These are phyloP conservation scores for Aspergillus niger DNA, from an alignment of 2,329 filamentous ascomycete genomes.

Conservation along the genomic window DNA sequence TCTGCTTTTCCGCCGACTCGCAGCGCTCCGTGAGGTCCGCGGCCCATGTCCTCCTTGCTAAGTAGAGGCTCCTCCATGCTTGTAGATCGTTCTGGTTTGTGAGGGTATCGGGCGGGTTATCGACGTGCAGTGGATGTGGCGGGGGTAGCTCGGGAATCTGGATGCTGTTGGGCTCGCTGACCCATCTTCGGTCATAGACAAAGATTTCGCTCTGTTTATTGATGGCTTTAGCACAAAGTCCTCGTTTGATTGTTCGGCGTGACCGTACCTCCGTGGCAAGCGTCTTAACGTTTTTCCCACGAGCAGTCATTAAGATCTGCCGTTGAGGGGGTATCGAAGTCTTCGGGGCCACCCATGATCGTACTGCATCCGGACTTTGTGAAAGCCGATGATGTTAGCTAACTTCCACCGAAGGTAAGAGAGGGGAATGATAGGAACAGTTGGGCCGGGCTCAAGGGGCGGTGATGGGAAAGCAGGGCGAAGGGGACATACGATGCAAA, in stretches of 20 bases:
- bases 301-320: constrained; percentile 83
- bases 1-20: constrained; percentile 61
- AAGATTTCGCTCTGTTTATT: constrained; percentile 75
- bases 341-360: constrained; percentile 74
- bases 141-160: constrained; percentile 57
- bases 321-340: constrained; percentile 73
- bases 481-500: constrained; percentile 66
- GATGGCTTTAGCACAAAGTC: background rate
- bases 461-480: background rate
- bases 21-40: constrained; percentile 70
- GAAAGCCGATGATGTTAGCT: constrained; percentile 19
- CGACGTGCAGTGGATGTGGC: constrained; percentile 61
- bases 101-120: constrained; percentile 74
- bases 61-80: constrained; percentile 88
- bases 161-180: constrained; percentile 48
- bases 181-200: constrained; percentile 82
- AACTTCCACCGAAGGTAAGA: background rate
- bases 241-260: background rate
- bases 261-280: constrained; percentile 72
- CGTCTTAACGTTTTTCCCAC: constrained; percentile 81
- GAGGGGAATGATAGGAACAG: constrained; percentile 1
- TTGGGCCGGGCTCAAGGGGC: constrained; percentile 10
- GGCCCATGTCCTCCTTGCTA: constrained; percentile 78
- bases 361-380: constrained; percentile 77
- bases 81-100: constrained; percentile 75